phyloP scores from a whole-genome alignment of 2,329 filamentous ascomycete genomes.

The Arthrobotrys conoides region DNA sequence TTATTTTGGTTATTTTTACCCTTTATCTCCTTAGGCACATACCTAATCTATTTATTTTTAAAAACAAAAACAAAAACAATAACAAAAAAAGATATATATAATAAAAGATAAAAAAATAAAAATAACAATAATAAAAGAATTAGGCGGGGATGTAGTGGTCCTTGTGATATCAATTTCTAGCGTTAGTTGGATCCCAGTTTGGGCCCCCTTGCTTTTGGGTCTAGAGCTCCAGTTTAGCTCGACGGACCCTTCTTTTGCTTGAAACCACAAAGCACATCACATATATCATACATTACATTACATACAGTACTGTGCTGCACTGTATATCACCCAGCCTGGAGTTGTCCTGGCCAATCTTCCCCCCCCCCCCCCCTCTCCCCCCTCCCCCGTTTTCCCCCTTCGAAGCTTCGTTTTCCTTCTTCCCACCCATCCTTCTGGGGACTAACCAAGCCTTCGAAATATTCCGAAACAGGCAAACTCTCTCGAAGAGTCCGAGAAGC shows the following conservation, averaged over 20 bases:
- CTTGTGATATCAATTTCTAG: constrained; percentile 31
- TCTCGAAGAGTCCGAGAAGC: background rate
- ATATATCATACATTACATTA: constrained; percentile 31
- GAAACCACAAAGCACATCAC: constrained; percentile 36
- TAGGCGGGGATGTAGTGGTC: too few relatives aligned
- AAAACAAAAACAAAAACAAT: background rate
- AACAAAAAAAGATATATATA: too few relatives aligned
- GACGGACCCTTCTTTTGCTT: constrained; percentile 19
- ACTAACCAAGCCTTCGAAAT: constrained; percentile 8
- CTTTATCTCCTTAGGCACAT: too few relatives aligned
- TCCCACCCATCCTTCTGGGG: constrained; percentile 3
- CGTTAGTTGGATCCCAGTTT: constrained; percentile 19
- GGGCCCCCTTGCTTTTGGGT: constrained; percentile 25
- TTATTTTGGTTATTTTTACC: too few relatives aligned
- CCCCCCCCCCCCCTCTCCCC: background rate
- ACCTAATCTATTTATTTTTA: too few relatives aligned
- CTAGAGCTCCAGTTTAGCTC: constrained; percentile 19
- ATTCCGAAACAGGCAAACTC: constrained; percentile 6
- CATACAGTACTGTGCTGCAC: too few relatives aligned
- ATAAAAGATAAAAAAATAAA: too few relatives aligned
- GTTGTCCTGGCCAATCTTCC: constrained; percentile 15
- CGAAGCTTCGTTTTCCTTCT: background rate
- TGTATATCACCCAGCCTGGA: constrained; percentile 24
- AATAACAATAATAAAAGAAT: too few relatives aligned
- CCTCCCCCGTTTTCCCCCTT: too few relatives aligned